Evolutionary conservation across 345 rosid species (phyloP).

Genomic region (Ceriops zippeliana): DNA sequence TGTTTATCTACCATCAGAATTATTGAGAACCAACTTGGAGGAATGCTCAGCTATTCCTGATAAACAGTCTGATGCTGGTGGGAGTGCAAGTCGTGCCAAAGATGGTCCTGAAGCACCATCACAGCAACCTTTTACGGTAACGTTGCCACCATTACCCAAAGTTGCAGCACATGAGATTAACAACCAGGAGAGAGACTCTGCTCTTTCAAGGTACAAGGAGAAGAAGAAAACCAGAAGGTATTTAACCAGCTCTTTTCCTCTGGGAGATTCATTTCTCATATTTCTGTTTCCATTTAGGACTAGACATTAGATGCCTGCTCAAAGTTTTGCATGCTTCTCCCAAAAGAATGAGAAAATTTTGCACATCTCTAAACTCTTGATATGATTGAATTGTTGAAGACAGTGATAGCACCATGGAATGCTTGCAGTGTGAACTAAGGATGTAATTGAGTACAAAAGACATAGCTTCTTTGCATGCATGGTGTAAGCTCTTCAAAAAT

Average conservation of each 20-base stretch:
- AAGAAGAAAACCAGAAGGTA: conserved; percentile 87
- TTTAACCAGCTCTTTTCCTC: background rate
- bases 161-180: conserved; percentile 43
- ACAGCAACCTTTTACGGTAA: conserved; percentile 11
- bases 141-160: conserved; percentile 21
- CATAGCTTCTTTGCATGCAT: no score
- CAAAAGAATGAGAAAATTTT: no score
- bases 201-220: conserved; percentile 82
- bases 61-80: conserved; percentile 21
- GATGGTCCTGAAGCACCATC: conserved; percentile 25
- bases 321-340: background rate
- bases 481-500: no score
- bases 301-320: background rate
- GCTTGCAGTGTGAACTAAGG: no score
- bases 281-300: background rate
- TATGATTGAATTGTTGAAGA: no score
- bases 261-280: background rate
- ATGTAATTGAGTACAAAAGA: no score
- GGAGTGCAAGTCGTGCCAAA: conserved; percentile 14
- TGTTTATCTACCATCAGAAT: conserved; percentile 21
- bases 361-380: no score
- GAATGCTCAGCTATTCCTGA: conserved; percentile 30
- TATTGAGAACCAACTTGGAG: conserved; percentile 20
- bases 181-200: conserved; percentile 77
- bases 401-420: no score